Conservation (phyloP, 2,329 filamentous ascomycete species). For the Fusarium guadeloupense region DNA sequence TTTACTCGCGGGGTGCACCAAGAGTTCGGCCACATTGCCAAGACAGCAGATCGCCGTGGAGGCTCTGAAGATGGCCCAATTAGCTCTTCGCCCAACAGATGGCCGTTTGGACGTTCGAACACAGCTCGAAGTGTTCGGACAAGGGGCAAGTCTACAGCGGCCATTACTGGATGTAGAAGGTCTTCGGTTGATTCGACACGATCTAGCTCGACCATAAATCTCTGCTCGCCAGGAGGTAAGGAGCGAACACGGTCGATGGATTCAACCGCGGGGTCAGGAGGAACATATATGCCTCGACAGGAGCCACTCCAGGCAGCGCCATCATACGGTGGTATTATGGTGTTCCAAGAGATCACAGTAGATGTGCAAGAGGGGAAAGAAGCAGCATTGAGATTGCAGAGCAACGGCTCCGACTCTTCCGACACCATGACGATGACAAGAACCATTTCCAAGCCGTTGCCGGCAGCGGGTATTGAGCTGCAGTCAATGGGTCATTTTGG, state of each 20-base stretch:
- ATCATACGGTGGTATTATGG: slow-evolving; percentile 65
- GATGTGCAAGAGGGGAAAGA: slow-evolving; percentile 48
- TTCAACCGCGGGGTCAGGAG: slow-evolving; percentile 20
- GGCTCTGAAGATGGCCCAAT: slow-evolving; percentile 1
- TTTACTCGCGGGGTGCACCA: slow-evolving; percentile 69
- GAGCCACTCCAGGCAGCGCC: slow-evolving; percentile 35
- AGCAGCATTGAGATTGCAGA: slow-evolving; percentile 4
- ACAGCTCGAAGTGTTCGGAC: background rate
- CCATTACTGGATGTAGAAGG: slow-evolving; percentile 9
- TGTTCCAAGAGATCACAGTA: slow-evolving; percentile 70
- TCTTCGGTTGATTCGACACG: slow-evolving; percentile 30
- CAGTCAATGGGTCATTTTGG: slow-evolving; percentile 39
- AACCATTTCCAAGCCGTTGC: slow-evolving; percentile 11
- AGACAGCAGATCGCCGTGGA: slow-evolving; percentile 30
- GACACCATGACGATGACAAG: slow-evolving; percentile 15
- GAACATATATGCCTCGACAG: slow-evolving; percentile 36
- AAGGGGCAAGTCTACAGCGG: slow-evolving; percentile 13
- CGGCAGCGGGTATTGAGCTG: slow-evolving; percentile 36
- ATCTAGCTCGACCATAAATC: slow-evolving; percentile 42
- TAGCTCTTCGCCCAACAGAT: slow-evolving; percentile 15
- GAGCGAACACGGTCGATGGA: slow-evolving; percentile 28
- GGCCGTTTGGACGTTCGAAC: slow-evolving; percentile 26
- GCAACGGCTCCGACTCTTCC: slow-evolving; percentile 7
- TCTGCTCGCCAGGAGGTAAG: slow-evolving; percentile 26
- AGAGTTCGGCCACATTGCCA: slow-evolving; percentile 64